Conservation (phyloP, 1,284 basidiomycete genomes). For the Porodaedalea pini region DNA sequence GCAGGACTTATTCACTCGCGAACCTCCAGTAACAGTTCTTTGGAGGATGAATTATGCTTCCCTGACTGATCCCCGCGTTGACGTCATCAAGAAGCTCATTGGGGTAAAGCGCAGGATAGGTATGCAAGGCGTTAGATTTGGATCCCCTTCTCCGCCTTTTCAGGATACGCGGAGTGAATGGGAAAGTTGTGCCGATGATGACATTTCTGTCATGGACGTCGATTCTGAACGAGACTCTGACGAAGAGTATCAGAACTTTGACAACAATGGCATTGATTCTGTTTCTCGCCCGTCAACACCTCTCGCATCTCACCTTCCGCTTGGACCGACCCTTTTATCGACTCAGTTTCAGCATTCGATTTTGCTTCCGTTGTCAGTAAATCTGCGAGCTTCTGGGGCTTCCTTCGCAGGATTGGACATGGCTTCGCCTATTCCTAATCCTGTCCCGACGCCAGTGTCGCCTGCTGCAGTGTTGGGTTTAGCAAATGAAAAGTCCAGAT, state of each 20-base stretch:
- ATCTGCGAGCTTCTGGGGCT: slow-evolving; percentile 53
- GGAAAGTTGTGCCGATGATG: slow-evolving; percentile 28
- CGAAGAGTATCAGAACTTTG: slow-evolving; percentile 31
- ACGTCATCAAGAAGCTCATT: slow-evolving; percentile 58
- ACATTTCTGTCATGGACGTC: slow-evolving; percentile 28
- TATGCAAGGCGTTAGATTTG: slow-evolving; percentile 29
- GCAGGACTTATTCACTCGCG: slow-evolving; percentile 33
- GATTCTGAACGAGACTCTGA: slow-evolving; percentile 35
- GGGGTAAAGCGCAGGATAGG: slow-evolving; percentile 58
- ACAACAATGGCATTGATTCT: slow-evolving; percentile 30
- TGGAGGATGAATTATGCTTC: slow-evolving; percentile 29
- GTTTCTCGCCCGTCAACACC: slow-evolving; percentile 56
- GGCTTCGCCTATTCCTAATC: slow-evolving; percentile 41
- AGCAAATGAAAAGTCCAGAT: slow-evolving; percentile 57
- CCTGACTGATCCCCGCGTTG: slow-evolving; percentile 63
- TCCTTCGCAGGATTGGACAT: slow-evolving; percentile 41
- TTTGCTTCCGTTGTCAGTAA: slow-evolving; percentile 54
- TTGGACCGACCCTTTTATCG: slow-evolving; percentile 59
- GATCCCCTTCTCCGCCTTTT: slow-evolving; percentile 31
- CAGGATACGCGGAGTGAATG: slow-evolving; percentile 28
- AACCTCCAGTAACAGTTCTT: slow-evolving; percentile 17
- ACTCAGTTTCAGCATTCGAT: slow-evolving; percentile 60
- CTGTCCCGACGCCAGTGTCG: slow-evolving; percentile 74
- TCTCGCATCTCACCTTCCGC: slow-evolving; percentile 61
- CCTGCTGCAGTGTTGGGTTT: slow-evolving; percentile 63